Base-by-base conservation (phyloP, 306 rosid species). In the Malus orientalis region DNA sequence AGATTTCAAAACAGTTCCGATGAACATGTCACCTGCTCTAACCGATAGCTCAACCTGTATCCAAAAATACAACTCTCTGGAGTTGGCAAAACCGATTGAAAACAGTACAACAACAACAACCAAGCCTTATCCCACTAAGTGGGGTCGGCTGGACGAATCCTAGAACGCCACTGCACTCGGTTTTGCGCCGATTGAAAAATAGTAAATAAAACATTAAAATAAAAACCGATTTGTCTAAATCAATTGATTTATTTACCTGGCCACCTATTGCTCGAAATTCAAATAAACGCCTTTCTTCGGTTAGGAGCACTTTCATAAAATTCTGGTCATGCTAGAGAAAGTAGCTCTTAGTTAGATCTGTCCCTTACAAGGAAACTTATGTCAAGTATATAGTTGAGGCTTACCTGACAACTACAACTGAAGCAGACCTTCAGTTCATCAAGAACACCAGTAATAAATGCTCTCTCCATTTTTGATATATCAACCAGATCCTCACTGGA, bases 231-330 rank as follows among this genome's bases (percentile, higher is more conserved):
- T 51, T 36, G 22, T 14, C 4, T 30, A 33, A 20, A 27, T 53
- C 30, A 14, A 32, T 16, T 51, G 51, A 42, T 54, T 73, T 71
- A 64, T 80, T 15, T 82, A 95, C 99, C 97, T 87, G 97, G 74
- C 99, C 99, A 79, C 99, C 99, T 73, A 89, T 88, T 70, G 97
- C 99, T 68, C 99, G 93, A 88, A 95, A 88, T 84, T 95, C 97
- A 85, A 95, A 89, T 72, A 92, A 88, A 32, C 69, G 85, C 61
- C 73, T 84, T 88, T 95, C 99, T 84, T 90, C 85, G 74, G 86
- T 80, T 77, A 88, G 89, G 75, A 95, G 97, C 82, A 95, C 96
- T 84, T 90, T 87, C 85, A 82, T 78, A 59, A 92, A 81, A 88
- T 80, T 86, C 71, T 88, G 89, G 71, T 77, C 92, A 76, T 80